Evolutionary conservation across 192 early-diverging fungal genomes (phyloP).

Genomic region (Backusella mclennaniae): DNA sequence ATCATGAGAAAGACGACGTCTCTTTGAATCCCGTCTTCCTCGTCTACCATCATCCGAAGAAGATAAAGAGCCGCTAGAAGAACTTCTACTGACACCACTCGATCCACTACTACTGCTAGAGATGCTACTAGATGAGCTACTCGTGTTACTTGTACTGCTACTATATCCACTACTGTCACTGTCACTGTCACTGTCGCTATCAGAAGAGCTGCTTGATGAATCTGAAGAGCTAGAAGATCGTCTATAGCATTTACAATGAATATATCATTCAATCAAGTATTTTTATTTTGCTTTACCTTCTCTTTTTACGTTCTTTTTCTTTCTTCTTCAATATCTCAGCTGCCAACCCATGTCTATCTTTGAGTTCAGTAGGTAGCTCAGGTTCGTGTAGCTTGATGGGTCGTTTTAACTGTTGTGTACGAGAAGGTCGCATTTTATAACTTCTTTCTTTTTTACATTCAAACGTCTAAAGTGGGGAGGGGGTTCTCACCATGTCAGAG

Average conservation of each 20-base stretch:
- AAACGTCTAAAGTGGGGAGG: constrained; percentile 39
- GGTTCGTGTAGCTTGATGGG: constrained; percentile 47
- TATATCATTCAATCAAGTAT: neutral
- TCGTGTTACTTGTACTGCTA: neutral
- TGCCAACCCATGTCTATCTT: constrained; percentile 42
- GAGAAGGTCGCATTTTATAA: constrained; percentile 53
- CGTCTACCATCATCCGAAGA: neutral
- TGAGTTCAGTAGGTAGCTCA: constrained; percentile 49
- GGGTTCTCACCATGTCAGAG: neutral
- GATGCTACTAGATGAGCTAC: neutral
- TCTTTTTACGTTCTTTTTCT: constrained; percentile 33
- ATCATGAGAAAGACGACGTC: neutral
- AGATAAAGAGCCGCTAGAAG: neutral
- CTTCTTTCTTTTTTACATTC: constrained; percentile 47
- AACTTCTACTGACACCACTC: constrained; percentile 6
- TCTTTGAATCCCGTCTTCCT: neutral
- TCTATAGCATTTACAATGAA: neutral
- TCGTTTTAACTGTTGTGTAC: constrained; percentile 59
- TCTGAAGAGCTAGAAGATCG: constrained; percentile 5
- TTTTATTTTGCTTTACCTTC: neutral
- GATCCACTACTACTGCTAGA: constrained; percentile 22
- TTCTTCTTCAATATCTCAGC: constrained; percentile 49
- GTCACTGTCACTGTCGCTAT: neutral
- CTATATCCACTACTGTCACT: constrained; percentile 2
- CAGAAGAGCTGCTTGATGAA: constrained; percentile 19